These are phyloP conservation scores for Saccharomycopsis fibuligera DNA, from an alignment of 805 yeast species.

Conservation along the genomic window DNA sequence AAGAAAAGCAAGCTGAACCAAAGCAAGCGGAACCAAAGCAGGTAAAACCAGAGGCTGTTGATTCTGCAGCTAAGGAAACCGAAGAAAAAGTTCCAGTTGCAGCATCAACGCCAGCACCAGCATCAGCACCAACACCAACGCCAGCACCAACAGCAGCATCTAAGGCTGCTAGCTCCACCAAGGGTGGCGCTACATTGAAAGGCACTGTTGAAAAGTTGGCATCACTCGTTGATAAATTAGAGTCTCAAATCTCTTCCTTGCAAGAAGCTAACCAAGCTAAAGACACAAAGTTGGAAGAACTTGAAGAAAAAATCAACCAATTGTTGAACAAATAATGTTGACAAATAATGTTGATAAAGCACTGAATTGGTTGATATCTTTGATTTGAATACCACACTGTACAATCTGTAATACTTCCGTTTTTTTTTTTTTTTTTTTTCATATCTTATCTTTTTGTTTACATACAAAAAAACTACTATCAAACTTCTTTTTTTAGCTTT, in stretches of 20 bases:
- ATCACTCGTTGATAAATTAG: conserved; percentile 49
- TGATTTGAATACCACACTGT: no score
- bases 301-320: conserved; percentile 58
- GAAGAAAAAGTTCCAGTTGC: conserved; percentile 18
- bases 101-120: conserved; percentile 16
- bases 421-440: no score
- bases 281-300: conserved; percentile 50
- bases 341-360: no score
- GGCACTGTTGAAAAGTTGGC: conserved; percentile 67
- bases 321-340: conserved; percentile 41
- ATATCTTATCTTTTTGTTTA: no score
- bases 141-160: conserved; percentile 26
- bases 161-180: conserved; percentile 31
- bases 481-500: no score
- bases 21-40: conserved; percentile 21
- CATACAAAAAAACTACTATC: no score
- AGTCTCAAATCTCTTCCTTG: conserved; percentile 46
- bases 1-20: conserved; percentile 24
- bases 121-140: conserved; percentile 6
- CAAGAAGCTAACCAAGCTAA: conserved; percentile 52
- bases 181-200: conserved; percentile 47
- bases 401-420: no score
- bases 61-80: conserved; percentile 20
- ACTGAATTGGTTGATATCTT: no score
- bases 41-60: conserved; percentile 19